phyloP scores from a whole-genome alignment of 345 rosid species.

The Trapa incisa region DNA sequence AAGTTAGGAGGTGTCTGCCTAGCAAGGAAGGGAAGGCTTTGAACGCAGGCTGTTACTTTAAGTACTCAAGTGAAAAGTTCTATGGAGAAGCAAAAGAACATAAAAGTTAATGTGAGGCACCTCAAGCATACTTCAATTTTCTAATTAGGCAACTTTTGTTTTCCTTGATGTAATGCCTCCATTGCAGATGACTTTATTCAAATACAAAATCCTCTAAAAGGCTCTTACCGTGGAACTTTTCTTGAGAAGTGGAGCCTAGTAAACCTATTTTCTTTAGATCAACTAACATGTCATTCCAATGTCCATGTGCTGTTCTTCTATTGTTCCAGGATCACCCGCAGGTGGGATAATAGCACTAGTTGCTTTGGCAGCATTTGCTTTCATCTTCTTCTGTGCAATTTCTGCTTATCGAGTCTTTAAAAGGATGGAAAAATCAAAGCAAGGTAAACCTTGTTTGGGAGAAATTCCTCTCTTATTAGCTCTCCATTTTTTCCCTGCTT shows the following conservation, averaged over 20 bases:
- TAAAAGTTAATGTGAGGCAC: background rate
- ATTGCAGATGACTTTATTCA: too few relatives aligned
- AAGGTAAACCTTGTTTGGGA: slow-evolving; percentile 2
- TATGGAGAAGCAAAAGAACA: slow-evolving; percentile 4
- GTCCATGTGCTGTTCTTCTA: background rate
- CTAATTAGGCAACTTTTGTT: background rate
- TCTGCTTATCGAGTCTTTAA: slow-evolving; percentile 8
- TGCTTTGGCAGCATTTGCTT: slow-evolving; percentile 7
- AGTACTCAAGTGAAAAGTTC: slow-evolving; percentile 15
- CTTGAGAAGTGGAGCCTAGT: too few relatives aligned
- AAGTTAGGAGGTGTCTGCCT: slow-evolving; percentile 11
- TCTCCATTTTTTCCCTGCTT: too few relatives aligned
- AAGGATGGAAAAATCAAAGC: slow-evolving; percentile 4
- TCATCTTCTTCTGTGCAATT: background rate
- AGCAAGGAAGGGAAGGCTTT: slow-evolving; percentile 19
- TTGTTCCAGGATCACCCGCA: background rate
- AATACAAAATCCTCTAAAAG: too few relatives aligned
- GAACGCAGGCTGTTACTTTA: slow-evolving; percentile 23
- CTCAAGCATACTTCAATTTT: background rate
- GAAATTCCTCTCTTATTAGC: too few relatives aligned
- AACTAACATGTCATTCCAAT: background rate
- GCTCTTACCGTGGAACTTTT: too few relatives aligned
- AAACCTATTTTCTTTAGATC: too few relatives aligned
- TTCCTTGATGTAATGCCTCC: too few relatives aligned
- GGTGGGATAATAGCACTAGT: slow-evolving; percentile 3